These are phyloP conservation scores for Rhododendron ovatum DNA, from an alignment of 148 eudicot species.

Conservation along the genomic window DNA sequence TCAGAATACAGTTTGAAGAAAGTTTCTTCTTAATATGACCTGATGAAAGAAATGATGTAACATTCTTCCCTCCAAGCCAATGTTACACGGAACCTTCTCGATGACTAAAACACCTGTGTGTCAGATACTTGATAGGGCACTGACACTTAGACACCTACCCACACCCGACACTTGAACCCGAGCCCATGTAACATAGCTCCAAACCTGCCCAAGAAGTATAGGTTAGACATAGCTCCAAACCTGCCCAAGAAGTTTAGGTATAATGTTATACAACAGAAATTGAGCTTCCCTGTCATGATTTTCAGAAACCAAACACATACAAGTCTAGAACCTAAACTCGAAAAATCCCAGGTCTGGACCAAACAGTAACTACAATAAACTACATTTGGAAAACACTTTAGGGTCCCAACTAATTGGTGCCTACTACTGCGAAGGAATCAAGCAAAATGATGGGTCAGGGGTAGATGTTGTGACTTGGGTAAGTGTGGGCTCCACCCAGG, in stretches of 20 bases:
- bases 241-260: not conserved
- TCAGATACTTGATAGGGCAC: not conserved
- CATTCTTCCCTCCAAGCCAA: not conserved
- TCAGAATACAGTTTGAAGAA: not conserved
- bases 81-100: not conserved
- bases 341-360: not conserved
- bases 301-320: not conserved
- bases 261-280: not conserved
- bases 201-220: no score
- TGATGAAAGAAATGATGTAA: no score
- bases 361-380: not conserved
- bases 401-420: not conserved
- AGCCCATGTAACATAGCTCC: not conserved
- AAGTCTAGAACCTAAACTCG: not conserved
- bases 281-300: not conserved
- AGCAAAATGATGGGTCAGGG: not conserved
- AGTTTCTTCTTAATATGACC: not conserved
- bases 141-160: not conserved
- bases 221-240: no score
- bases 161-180: not conserved
- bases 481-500: not conserved
- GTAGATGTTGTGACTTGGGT: no score
- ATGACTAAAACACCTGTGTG: not conserved
- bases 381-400: not conserved
- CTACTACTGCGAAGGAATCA: not conserved